Evolutionary conservation across 176 grass and related monocot species (phyloP).

Genomic region (Ensete ventricosum): DNA sequence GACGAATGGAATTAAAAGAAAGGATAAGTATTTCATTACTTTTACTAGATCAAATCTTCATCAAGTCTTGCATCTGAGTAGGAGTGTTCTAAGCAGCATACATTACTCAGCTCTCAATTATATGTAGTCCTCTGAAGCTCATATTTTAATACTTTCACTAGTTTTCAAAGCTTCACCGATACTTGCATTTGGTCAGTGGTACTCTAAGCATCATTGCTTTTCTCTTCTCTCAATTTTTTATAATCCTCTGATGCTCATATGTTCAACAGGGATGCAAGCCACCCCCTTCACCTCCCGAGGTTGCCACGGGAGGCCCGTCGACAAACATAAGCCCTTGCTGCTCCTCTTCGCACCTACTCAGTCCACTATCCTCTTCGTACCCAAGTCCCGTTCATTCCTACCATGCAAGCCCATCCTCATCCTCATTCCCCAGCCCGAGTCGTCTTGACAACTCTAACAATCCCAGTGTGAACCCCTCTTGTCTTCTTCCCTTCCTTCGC

Average conservation of each 20-base stretch:
- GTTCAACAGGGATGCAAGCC: neutral
- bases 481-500: conserved; percentile 72
- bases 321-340: conserved; percentile 9
- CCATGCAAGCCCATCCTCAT: conserved; percentile 3
- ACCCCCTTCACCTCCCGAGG: neutral
- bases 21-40: too few species aligned
- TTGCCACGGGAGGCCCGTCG: neutral
- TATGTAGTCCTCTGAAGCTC: neutral
- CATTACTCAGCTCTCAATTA: neutral
- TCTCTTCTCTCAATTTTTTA: neutral
- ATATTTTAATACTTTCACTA: neutral
- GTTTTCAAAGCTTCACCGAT: neutral
- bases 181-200: too few species aligned
- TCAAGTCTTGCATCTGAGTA: too few species aligned
- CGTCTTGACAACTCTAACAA: conserved; percentile 24
- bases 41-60: conserved; percentile 3
- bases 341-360: conserved; percentile 5
- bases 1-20: too few species aligned
- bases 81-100: neutral
- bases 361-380: conserved; percentile 4
- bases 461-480: conserved; percentile 33
- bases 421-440: conserved; percentile 2
- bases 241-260: neutral
- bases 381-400: conserved; percentile 6
- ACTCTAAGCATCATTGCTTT: neutral